Percentiles rank a stretch among this genome's conserved stretches.
phyloP scores from a whole-genome alignment of 352 stramenopile species.

The Phytophthora chlamydospora region DNA sequence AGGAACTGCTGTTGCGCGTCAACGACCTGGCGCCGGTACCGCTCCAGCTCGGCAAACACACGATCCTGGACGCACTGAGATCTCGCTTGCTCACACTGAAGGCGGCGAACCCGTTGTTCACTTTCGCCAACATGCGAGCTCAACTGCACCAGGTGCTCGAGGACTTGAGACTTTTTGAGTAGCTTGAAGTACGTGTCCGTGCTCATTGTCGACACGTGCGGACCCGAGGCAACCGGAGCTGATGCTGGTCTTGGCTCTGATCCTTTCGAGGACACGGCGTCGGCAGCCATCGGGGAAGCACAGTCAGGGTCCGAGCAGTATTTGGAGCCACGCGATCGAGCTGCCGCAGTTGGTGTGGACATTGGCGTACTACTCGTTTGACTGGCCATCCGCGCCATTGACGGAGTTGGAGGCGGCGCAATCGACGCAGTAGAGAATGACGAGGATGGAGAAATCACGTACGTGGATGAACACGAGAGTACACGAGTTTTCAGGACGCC shows the following conservation, averaged over 20 bases:
- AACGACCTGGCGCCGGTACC: slow-evolving; percentile 56
- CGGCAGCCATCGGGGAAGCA: slow-evolving; percentile 19
- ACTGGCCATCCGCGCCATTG: slow-evolving; percentile 3
- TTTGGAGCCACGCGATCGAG: slow-evolving; percentile 33
- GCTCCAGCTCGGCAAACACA: slow-evolving; percentile 59
- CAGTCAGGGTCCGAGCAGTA: slow-evolving; percentile 46
- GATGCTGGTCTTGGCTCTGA: slow-evolving; percentile 6
- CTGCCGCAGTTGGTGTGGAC: slow-evolving; percentile 3
- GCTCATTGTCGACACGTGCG: slow-evolving; percentile 39
- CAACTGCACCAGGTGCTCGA: slow-evolving; percentile 58
- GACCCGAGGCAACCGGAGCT: slow-evolving; percentile 7
- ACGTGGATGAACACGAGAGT: slow-evolving; percentile 21
- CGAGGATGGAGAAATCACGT: slow-evolving; percentile 14
- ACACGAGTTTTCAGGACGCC: slow-evolving; percentile 12
- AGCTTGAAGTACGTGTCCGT: slow-evolving; percentile 70
- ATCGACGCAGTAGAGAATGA: not conserved
- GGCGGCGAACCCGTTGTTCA: slow-evolving; percentile 47
- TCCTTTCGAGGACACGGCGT: slow-evolving; percentile 6
- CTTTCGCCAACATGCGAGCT: slow-evolving; percentile 46
- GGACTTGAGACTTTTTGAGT: slow-evolving; percentile 70
- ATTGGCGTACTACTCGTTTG: slow-evolving; percentile 13
- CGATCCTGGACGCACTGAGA: slow-evolving; percentile 55
- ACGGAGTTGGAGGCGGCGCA: slow-evolving; percentile 9
- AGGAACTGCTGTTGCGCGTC: slow-evolving; percentile 61
- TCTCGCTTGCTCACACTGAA: slow-evolving; percentile 55